Base-by-base conservation (phyloP, 1,284 basidiomycete species). In the Ustilago tritici region DNA sequence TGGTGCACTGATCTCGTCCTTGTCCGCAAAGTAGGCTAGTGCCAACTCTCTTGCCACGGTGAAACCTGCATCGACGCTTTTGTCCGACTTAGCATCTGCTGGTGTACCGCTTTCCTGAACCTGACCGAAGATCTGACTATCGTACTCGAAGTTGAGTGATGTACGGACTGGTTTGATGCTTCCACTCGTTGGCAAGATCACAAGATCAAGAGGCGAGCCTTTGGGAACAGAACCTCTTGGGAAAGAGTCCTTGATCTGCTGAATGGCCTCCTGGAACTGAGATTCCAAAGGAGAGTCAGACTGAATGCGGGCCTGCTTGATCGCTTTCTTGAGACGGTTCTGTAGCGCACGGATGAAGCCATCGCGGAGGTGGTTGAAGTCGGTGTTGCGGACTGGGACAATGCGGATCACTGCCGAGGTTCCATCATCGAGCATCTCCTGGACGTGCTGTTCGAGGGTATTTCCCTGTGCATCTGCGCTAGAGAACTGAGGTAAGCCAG, bases 361-460 rank as follows among this genome's bases (percentile, higher is more conserved):
- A 82, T 95, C 94, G 28, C 94, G 90, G 19, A 95, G 88, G 82
- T 95, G 94, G 19, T 90, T 89, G 83, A 92, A 93, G 8, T 92
- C 92, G 0, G 94, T 95, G 36, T 89, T 89, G 15, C 94, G 90
- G 0, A 92, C 92, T 2, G 94, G 93, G 15, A 95, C 93, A 59
- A 80, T 78, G 47, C 77, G 73, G 46, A 82, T 60, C 0, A 76
- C 77, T 31, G 70, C 73, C 8, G 79, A 53, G 14, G 70, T 70
- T 9, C 76, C 81, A 55, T 61, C 19, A 47, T 83, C 70, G 40
- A 84, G 60, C 61, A 82, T 47, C 6, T 40, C 31, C 10, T 60
- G 60, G 23, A 82, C 50, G 15, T 46, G 40, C 34, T 65, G 35
- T 53, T 83, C 83, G 35, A 81, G 61, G 4, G 56, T 58, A 15